Evolutionary conservation across 1,284 basidiomycete species (phyloP), one percentile per base, ranked within the genome.

Genomic region (Melampsora larici-populina): DNA sequence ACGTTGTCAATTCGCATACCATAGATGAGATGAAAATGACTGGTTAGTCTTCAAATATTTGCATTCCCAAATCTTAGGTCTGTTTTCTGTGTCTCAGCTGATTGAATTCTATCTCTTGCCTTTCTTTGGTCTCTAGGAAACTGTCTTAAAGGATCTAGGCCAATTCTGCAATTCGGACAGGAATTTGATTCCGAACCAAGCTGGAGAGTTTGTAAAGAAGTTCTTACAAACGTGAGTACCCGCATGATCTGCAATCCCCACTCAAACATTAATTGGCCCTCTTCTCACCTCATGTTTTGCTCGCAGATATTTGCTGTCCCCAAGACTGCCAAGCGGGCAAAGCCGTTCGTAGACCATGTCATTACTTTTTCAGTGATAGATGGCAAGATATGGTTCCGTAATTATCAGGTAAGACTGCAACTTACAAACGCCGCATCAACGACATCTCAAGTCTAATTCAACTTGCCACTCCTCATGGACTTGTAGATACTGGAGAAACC

Each of bases 11-110:
- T 84, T 88, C 97, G 78, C 97, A 99, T 85, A 99, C 97, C 58
- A 99, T 99, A 97, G 97, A 99, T 86, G 97, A 99, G 85, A 88
- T 99, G 81, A 99, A 99, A 86, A 93, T 99, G 95, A 97, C 95
- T 3, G 97, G 74, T 77, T 13, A 66, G 65, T 58, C 24, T 55
- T 55, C 40, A 49, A 8, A 3, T 2, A 29, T 26, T 36, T 18
- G 15, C 21, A 31, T 36, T 36, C 5, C 36, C 24, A 4, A 24
- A 70, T 3, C 29, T 11, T 15, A n/a, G 7, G 29, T 60, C 15
- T n/a, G 5, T 33, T n/a, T 51, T 49, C 33, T 33, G 17, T 3
- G 51, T 55, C 5, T 3, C 3, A 18, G 18, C 4, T 21, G 13
- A 55, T 1, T 72, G 1, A 60, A 60, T 55, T 18, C 18, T 18